phyloP scores from a whole-genome alignment of 495 filamentous ascomycete species.

The Aspergillus wentii region DNA sequence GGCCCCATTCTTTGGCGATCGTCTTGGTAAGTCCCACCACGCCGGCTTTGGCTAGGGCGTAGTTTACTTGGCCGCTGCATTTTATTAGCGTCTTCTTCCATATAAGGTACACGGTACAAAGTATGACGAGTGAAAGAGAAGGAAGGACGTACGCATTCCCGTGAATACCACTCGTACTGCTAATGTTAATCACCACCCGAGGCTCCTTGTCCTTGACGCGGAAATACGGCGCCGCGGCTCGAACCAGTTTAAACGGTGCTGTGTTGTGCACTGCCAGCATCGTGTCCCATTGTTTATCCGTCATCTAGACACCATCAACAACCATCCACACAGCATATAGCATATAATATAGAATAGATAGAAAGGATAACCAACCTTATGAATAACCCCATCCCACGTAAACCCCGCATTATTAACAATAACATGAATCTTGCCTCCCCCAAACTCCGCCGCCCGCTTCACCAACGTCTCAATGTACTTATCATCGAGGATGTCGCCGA shows the following conservation, averaged over 20 bases:
- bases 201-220: slow-evolving; percentile 77
- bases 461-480: slow-evolving; percentile 64
- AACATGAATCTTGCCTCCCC: slow-evolving; percentile 79
- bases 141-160: slow-evolving; percentile 60
- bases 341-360: neutral
- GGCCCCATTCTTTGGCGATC: slow-evolving; percentile 91
- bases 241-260: slow-evolving; percentile 75
- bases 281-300: slow-evolving; percentile 86
- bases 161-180: slow-evolving; percentile 70
- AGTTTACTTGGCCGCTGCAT: slow-evolving; percentile 71
- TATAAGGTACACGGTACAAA: neutral
- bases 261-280: slow-evolving; percentile 78
- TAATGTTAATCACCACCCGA: slow-evolving; percentile 77
- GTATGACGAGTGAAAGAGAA: neutral
- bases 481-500: slow-evolving; percentile 68
- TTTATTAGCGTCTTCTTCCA: neutral
- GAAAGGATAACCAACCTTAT: slow-evolving; percentile 53
- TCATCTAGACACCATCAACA: slow-evolving; percentile 49
- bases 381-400: slow-evolving; percentile 88
- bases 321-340: neutral
- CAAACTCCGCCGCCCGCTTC: slow-evolving; percentile 70
- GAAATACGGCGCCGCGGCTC: slow-evolving; percentile 79
- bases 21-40: slow-evolving; percentile 76
- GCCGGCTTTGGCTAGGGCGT: slow-evolving; percentile 76
- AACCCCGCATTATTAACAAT: slow-evolving; percentile 86